phyloP scores from a whole-genome alignment of 2,329 filamentous ascomycete genomes.

The Pseudogymnoascus verrucosus region DNA sequence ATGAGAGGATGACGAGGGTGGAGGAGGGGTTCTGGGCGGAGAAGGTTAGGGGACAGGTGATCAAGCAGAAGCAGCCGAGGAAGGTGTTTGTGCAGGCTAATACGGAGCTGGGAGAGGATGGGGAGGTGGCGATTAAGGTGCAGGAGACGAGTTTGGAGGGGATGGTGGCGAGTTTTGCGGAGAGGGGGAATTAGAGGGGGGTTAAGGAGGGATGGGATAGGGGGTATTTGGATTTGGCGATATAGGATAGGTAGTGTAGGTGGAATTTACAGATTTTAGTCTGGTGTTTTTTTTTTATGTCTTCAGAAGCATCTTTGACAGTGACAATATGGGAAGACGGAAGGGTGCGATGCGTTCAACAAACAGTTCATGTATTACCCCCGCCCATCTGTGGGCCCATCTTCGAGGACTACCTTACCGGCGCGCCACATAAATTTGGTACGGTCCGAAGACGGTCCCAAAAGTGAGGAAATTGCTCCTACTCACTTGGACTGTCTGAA shows the following conservation, averaged over 20 bases:
- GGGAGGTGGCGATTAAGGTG: constrained; percentile 70
- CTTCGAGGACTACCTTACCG: too few species aligned
- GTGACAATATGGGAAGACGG: too few species aligned
- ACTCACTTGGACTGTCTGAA: too few species aligned
- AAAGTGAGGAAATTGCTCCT: too few species aligned
- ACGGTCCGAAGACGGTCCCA: too few species aligned
- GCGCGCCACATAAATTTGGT: too few species aligned
- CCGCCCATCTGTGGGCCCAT: too few species aligned
- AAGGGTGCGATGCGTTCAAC: too few species aligned
- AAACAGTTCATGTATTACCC: too few species aligned
- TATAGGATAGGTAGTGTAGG: neutral
- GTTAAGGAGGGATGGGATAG: too few species aligned
- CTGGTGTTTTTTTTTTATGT: neutral
- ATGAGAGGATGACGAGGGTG: constrained; percentile 75
- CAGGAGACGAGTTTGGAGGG: constrained; percentile 76
- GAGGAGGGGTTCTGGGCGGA: constrained; percentile 75
- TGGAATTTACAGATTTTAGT: neutral
- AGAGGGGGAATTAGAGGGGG: constrained; percentile 33
- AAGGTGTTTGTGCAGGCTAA: constrained; percentile 95
- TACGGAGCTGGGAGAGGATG: constrained; percentile 62
- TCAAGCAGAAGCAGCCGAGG: constrained; percentile 71
- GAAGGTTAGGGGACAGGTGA: constrained; percentile 66
- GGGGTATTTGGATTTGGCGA: too few species aligned
- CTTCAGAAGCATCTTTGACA: too few species aligned
- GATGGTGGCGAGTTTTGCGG: constrained; percentile 75